Evolutionary conservation across 129 eudicot species (phyloP), one percentile per base, ranked within the genome.

Genomic region (Silybum marianum): DNA sequence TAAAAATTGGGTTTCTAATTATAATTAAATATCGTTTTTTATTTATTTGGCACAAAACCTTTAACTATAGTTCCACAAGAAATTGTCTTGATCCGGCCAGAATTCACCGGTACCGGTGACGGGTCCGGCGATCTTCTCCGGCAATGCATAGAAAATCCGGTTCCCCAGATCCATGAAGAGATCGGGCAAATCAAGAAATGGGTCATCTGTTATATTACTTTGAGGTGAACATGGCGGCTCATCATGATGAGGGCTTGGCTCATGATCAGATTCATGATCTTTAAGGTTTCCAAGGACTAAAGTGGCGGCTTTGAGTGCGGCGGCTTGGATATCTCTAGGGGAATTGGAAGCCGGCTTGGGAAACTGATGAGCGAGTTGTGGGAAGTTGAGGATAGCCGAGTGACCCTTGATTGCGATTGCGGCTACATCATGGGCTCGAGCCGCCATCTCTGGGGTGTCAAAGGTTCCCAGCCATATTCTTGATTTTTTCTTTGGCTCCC

Each of bases 401-500:
- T 16, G 38, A 6, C 88, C 88, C 65, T 85, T 85, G 24, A 85
- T 69, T 1, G 82, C 82, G 34, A 80, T 23, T 4, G 85, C 76
- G 7, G 82, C 88, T 19, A 86, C 89, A 36, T 86, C 87, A 72
- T 86, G 89, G 19, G 89, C 89, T 54, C 87, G 21, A 65, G 89
- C 89, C 14, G 89, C 89, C 89, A 86, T 86, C 78, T 86, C 81
- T 24, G 85, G 84, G 4, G 87, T 75, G 4, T 74, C 81, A 40
- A 73, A 82, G 1, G 89, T 86, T 21, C 89, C 89, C 0, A 83
- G 87, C 89, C 89, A 86, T 8, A 86, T 86, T 76, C 89, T 83
- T 21, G 89, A 79, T 24, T 86, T 86, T 81, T 86, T 86, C 68
- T 83, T 86, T n/a, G 89, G 89, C 66, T 83, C 89, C 3, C 89